phyloP scores from a whole-genome alignment of 2,329 filamentous ascomycete genomes.

The Orbilia brochopaga region DNA sequence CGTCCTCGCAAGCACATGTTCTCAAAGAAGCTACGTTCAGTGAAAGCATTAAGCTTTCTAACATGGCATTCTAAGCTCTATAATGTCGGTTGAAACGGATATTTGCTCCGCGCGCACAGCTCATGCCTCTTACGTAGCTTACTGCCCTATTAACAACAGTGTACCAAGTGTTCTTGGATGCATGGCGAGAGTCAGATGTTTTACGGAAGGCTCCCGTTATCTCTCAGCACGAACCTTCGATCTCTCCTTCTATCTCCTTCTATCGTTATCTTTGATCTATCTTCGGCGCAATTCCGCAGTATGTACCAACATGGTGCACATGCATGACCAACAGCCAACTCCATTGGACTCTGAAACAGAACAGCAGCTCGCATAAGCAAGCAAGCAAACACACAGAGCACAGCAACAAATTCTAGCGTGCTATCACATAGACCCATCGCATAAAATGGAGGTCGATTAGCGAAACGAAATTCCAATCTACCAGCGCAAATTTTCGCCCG shows the following conservation, averaged over 20 bases:
- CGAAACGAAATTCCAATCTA: background rate
- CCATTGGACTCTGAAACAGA: background rate
- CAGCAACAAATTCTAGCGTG: background rate
- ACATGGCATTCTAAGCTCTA: too few species aligned
- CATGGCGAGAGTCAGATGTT: too few species aligned
- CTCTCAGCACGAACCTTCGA: background rate
- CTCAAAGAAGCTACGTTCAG: too few species aligned
- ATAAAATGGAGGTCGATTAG: background rate
- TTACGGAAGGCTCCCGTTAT: background rate
- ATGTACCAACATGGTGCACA: background rate
- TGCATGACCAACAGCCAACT: constrained; percentile 5
- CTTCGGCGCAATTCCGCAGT: background rate
- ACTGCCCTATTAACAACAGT: background rate
- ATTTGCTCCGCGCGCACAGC: too few species aligned
- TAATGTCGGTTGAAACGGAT: too few species aligned
- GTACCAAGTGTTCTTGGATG: too few species aligned
- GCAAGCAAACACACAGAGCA: background rate
- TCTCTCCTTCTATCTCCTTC: background rate
- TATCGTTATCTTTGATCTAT: constrained; percentile 2
- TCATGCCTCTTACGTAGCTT: constrained; percentile 3
- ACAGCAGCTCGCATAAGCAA: background rate
- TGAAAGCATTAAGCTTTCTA: too few species aligned
- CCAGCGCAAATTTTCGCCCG: background rate
- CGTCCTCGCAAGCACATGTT: background rate
- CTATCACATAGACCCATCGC: background rate